Evolutionary conservation across 305 asterid genomes (phyloP).

Genomic region (Ilex paraguariensis): DNA sequence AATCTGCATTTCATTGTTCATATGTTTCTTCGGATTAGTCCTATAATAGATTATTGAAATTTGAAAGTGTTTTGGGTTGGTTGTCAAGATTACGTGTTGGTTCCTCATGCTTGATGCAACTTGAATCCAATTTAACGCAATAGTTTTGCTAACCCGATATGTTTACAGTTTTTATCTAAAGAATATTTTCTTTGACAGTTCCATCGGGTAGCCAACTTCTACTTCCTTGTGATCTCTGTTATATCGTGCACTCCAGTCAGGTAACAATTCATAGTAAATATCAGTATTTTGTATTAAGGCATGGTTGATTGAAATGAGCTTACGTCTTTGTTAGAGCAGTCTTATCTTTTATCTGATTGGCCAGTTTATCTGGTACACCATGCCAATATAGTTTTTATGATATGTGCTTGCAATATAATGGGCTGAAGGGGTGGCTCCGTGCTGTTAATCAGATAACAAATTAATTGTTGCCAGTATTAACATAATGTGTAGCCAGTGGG

Average conservation of each 20-base stretch:
- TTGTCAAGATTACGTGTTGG: conserved; percentile 10
- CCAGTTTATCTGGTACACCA: neutral
- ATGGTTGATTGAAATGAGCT: neutral
- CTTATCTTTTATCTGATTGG: neutral
- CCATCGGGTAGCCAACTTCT: conserved; percentile 99
- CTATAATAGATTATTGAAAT: neutral
- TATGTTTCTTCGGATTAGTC: neutral
- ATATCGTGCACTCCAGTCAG: conserved; percentile 99
- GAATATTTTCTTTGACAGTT: conserved; percentile 59
- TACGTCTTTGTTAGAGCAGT: neutral
- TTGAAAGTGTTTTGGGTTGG: neutral
- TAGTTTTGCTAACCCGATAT: conserved; percentile 35
- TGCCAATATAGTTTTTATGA: neutral
- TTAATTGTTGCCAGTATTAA: too few relatives aligned
- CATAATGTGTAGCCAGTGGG: too few relatives aligned
- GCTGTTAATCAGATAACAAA: too few relatives aligned
- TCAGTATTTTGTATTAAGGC: neutral
- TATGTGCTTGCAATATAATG: neutral
- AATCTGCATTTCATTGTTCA: neutral
- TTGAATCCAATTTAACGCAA: conserved; percentile 7
- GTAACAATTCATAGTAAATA: conserved; percentile 24
- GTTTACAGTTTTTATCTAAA: conserved; percentile 21
- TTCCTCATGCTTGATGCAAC: conserved; percentile 10
- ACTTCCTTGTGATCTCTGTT: conserved; percentile 96
- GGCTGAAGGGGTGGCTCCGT: neutral